Percentiles rank a stretch among this genome's conserved stretches.
Conservation (phyloP, 2,329 filamentous ascomycete genomes). For the Colletotrichum cordylinicola region DNA sequence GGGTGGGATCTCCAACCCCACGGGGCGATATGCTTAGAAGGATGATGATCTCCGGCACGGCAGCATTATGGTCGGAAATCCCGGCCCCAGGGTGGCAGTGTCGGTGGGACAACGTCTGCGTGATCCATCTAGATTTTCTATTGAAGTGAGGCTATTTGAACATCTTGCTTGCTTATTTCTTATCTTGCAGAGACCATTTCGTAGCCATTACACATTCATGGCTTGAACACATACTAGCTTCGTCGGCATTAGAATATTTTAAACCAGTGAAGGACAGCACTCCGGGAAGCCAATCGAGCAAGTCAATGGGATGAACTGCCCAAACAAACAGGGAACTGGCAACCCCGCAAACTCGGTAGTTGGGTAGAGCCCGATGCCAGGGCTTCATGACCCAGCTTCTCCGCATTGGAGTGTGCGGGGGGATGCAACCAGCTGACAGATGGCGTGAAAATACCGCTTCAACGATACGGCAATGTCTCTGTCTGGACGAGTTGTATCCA, state of each 20-base stretch:
- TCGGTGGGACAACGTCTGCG: neutral
- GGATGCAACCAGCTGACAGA: neutral
- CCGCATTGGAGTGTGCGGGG: neutral
- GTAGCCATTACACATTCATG: neutral
- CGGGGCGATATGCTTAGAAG: neutral
- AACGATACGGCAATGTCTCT: neutral
- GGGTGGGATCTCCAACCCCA: neutral
- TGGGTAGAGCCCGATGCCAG: neutral
- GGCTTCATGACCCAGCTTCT: neutral
- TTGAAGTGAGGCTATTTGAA: neutral
- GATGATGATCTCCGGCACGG: neutral
- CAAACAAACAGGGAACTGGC: neutral
- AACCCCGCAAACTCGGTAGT: conserved; percentile 6
- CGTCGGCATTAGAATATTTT: neutral
- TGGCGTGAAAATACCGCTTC: neutral
- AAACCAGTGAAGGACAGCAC: neutral
- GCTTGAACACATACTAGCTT: neutral
- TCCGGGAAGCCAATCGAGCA: neutral
- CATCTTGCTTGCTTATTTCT: neutral
- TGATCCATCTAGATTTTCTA: neutral
- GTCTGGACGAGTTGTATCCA: neutral
- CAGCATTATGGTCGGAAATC: neutral
- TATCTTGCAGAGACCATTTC: neutral
- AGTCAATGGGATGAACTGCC: neutral
- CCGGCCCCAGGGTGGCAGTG: neutral